Percentiles rank a stretch among this genome's conserved stretches.
phyloP scores from a whole-genome alignment of 2,329 filamentous ascomycete genomes.

The Fusarium haematococcum region DNA sequence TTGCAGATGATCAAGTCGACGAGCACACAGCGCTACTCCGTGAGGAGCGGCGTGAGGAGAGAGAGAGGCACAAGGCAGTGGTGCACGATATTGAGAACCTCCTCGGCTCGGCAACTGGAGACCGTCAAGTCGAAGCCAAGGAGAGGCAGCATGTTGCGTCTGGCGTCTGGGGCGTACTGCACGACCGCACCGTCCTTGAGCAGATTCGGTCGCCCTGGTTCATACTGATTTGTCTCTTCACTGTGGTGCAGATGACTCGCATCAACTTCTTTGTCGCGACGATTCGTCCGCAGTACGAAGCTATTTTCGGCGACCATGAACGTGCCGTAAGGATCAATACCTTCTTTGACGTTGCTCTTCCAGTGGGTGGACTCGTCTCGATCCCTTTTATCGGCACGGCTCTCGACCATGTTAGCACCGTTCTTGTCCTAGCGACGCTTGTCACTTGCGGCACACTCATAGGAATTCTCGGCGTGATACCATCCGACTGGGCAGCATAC shows the following conservation, averaged over 20 bases:
- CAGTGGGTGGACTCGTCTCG: constrained; percentile 83
- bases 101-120: constrained; percentile 72
- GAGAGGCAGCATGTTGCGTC: constrained; percentile 76
- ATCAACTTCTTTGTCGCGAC: constrained; percentile 97
- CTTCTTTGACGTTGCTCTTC: constrained; percentile 84
- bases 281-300: constrained; percentile 83
- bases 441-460: constrained; percentile 80
- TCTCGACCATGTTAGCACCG: constrained; percentile 81
- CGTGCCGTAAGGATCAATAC: constrained; percentile 79
- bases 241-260: constrained; percentile 78
- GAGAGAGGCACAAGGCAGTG: constrained; percentile 70
- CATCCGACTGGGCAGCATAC: constrained; percentile 77
- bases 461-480: constrained; percentile 80
- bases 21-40: constrained; percentile 67
- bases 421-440: constrained; percentile 76
- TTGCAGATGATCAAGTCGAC: constrained; percentile 66
- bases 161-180: constrained; percentile 89
- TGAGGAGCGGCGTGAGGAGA: constrained; percentile 69
- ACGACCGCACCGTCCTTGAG: constrained; percentile 74
- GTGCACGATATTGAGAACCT: constrained; percentile 80
- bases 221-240: constrained; percentile 84
- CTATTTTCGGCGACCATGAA: constrained; percentile 72
- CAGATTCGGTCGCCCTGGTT: constrained; percentile 89
- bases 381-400: constrained; percentile 88
- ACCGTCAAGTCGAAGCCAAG: constrained; percentile 74